Conservation (phyloP, 2,329 filamentous ascomycete species). For the Lasiodiplodia sp. region DNA sequence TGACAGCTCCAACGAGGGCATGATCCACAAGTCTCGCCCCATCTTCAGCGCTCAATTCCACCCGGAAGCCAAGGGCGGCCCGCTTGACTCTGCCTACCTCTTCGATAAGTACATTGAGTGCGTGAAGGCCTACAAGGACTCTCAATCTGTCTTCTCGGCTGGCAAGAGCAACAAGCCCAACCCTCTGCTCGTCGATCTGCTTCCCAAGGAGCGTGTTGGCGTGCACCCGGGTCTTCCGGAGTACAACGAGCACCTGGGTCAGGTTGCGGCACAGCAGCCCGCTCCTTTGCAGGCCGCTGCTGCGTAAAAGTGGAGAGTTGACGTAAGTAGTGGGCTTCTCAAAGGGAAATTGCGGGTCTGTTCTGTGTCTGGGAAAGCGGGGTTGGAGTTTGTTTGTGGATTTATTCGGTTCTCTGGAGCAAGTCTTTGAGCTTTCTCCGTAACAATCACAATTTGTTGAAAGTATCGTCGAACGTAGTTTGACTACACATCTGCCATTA, state of each 20-base stretch:
- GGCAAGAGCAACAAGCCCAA: constrained; percentile 86
- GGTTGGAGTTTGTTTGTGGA: constrained; percentile 6
- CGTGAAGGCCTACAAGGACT: constrained; percentile 87
- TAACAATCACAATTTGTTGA: not conserved
- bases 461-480: not conserved
- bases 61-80: constrained; percentile 96
- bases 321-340: not conserved
- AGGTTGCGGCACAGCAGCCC: constrained; percentile 23
- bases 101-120: constrained; percentile 97
- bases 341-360: constrained; percentile 15
- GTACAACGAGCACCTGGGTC: constrained; percentile 32
- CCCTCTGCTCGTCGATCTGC: constrained; percentile 85
- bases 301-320: constrained; percentile 42
- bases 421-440: not conserved
- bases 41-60: constrained; percentile 99
- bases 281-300: constrained; percentile 31
- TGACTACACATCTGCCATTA: not conserved
- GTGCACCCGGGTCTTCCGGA: constrained; percentile 61
- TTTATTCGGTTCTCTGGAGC: not conserved
- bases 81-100: constrained; percentile 92
- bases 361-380: constrained; percentile 11
- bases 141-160: constrained; percentile 72
- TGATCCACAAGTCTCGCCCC: constrained; percentile 94
- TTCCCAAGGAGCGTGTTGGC: constrained; percentile 93
- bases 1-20: constrained; percentile 95